Conservation (phyloP, 2,329 filamentous ascomycete genomes). For the Beauveria pseudobassiana region DNA sequence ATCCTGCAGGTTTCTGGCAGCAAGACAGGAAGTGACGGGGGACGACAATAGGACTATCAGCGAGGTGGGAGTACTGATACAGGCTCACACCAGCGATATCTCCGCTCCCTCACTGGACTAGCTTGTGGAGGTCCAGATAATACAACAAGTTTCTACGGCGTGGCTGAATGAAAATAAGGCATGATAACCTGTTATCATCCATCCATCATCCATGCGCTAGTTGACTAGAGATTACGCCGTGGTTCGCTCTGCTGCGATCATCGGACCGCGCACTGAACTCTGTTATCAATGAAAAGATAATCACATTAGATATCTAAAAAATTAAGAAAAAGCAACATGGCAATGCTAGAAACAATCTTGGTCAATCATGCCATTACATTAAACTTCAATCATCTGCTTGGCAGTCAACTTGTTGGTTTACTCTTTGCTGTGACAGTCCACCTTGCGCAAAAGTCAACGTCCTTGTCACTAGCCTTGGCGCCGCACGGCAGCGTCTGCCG, state of each 20-base stretch:
- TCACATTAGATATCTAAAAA: background rate
- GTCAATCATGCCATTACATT: background rate
- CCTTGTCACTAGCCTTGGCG: conserved; percentile 19
- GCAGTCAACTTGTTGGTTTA: conserved; percentile 11
- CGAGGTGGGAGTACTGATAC: background rate
- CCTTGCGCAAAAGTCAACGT: conserved; percentile 26
- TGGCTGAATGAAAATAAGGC: background rate
- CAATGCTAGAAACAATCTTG: background rate
- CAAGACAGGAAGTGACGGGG: too few species aligned
- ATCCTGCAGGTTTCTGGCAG: background rate
- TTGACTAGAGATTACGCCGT: background rate
- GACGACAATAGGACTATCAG: too few species aligned
- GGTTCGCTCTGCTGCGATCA: background rate
- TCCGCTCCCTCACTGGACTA: too few species aligned
- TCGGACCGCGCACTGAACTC: background rate
- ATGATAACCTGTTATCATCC: background rate
- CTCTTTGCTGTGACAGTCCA: conserved; percentile 29
- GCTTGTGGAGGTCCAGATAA: background rate
- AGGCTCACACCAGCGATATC: background rate
- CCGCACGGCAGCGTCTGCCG: conserved; percentile 26
- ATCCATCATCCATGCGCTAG: too few species aligned
- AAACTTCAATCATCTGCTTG: conserved; percentile 20
- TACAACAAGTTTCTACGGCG: background rate
- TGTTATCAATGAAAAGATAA: background rate
- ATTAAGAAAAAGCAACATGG: background rate